Conservation (phyloP, 441 rosid species). For the Brassica balearica region DNA sequence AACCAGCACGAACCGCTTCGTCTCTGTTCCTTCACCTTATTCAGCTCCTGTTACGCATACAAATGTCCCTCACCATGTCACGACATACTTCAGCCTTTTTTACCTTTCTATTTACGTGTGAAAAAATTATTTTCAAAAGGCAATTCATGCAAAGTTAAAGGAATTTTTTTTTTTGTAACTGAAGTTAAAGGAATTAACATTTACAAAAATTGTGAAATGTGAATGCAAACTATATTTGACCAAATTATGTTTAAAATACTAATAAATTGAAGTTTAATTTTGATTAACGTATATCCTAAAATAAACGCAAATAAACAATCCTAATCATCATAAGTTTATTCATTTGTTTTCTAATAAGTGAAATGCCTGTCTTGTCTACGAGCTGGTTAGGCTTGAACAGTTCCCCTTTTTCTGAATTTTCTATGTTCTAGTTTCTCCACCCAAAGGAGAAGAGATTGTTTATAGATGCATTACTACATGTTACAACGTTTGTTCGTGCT, state of each 20-base stretch:
- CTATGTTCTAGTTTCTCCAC: not conserved
- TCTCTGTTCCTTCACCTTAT: constrained; percentile 65
- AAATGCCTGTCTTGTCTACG: constrained; percentile 38
- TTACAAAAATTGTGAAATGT: too few species aligned
- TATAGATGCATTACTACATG: constrained; percentile 14
- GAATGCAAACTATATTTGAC: too few species aligned
- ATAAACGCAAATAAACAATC: not conserved
- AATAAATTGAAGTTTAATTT: too few species aligned
- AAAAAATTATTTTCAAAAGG: too few species aligned
- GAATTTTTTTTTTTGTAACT: too few species aligned
- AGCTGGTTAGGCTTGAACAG: constrained; percentile 42
- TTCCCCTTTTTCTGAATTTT: constrained; percentile 32
- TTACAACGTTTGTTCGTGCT: constrained; percentile 38
- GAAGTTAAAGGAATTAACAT: too few species aligned
- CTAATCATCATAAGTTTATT: constrained; percentile 1
- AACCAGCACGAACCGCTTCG: constrained; percentile 78
- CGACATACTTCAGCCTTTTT: too few species aligned
- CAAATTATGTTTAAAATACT: too few species aligned
- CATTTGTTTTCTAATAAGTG: not conserved
- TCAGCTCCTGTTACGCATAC: constrained; percentile 36
- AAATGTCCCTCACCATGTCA: not conserved
- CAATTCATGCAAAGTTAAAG: too few species aligned
- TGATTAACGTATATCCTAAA: not conserved
- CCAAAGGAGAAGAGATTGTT: constrained; percentile 13
- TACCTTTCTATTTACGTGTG: too few species aligned